Base-by-base conservation (phyloP, 2,329 filamentous ascomycete species). In the Graphilbum sp. region DNA sequence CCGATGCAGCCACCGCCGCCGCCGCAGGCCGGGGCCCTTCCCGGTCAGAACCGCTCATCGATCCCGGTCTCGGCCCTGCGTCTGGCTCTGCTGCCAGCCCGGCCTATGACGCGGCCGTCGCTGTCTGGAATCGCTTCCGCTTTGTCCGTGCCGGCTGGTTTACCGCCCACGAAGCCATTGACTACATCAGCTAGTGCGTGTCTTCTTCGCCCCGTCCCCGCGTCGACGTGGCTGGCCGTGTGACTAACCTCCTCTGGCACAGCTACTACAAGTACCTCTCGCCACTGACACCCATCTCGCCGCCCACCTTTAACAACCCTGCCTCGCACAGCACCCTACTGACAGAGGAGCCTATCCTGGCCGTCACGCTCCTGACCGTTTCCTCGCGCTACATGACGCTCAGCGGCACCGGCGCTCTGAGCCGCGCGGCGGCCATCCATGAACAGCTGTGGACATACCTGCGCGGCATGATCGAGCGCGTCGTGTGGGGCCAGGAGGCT, bases 81-180 rank as follows among this genome's bases (percentile, higher is more conserved):
- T 24, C 11, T 11, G 58, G 62, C 41, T 49, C 63, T 44, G 55
- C 63, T 44, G 47, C 60, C 36, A 64, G 73, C 44, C 61, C 66
- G 23, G 66, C 75, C 36, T 77, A 77, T 47, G 61, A 69, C 32
- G 73, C 81, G 41, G 87, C 87, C 1, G 61, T 94, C 42, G 77
- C 75, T 50, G 80, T 85, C n/a, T 98, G 90, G 90, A 75, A 79
- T 2, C 69, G 85, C 45, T 87, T 95, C 54, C 78, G 87, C 32
- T 96, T 96, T 53, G 88, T 96, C n/a, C 77, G 86, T 38, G 86
- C 86, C 9, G 90, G 90, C 10, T 96, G 88, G 88, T 90, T 98
- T 55, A 93, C 86, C 0, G 82, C 88, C 1, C 76, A 82, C 46
- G 90, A 98, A 58, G 88, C 85, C 18, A 87, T 96, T 55, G 77